Evolutionary conservation across 805 yeast genomes (phyloP).

Genomic region (Starmerella lactis-condensi): DNA sequence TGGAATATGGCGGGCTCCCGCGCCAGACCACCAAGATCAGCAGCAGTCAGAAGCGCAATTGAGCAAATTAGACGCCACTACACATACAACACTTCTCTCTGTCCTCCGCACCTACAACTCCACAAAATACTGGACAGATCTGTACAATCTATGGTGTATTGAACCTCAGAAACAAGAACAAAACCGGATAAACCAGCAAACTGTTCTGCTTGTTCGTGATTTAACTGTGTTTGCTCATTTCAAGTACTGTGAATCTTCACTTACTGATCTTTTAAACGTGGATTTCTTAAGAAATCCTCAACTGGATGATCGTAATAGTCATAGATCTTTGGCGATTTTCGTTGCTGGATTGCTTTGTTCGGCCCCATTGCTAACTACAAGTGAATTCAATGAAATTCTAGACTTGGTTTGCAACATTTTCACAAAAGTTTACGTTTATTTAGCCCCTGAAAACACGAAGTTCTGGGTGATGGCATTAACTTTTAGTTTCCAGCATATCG

Average conservation of each 20-base stretch:
- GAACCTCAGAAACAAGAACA: conserved; percentile 38
- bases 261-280: conserved; percentile 35
- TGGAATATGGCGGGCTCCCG: conserved; percentile 5
- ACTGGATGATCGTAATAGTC: conserved; percentile 52
- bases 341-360: conserved; percentile 8
- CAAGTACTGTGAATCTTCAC: too few species aligned
- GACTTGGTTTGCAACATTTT: conserved; percentile 4
- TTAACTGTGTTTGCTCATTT: too few species aligned
- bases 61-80: background rate
- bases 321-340: conserved; percentile 56
- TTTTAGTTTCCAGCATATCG: conserved; percentile 49
- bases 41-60: background rate
- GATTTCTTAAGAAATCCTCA: background rate
- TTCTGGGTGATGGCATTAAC: conserved; percentile 63
- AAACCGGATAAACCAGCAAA: conserved; percentile 39
- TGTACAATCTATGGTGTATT: conserved; percentile 35
- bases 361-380: conserved; percentile 8
- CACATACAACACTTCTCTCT: too few species aligned
- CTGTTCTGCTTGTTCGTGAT: conserved; percentile 39
- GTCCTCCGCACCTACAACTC: too few species aligned
- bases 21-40: background rate
- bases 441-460: conserved; percentile 53
- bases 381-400: conserved; percentile 1
- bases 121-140: conserved; percentile 6
- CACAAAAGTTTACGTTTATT: conserved; percentile 33